Base-by-base conservation (phyloP, 371 early-diverging fungal species). In the Rhizomucor miehei region DNA sequence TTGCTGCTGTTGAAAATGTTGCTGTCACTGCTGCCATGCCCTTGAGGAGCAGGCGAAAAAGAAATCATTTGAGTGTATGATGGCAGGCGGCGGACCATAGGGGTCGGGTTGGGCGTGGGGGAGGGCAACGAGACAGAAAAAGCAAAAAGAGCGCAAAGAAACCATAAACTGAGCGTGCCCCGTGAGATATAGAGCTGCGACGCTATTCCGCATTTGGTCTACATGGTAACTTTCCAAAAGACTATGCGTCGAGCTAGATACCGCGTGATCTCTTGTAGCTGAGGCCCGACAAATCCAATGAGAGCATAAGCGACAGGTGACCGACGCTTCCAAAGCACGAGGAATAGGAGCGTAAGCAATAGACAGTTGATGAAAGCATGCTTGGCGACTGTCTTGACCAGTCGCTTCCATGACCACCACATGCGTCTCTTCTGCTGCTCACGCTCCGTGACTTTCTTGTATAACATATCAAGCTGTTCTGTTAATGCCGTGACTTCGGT, bases 401-500 rank as follows among this genome's bases (percentile, higher is more conserved):
- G 11, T 19, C 64, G 48, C 36, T 45, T 17, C 46, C 58, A 49
- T 13, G 65, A 57, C 74, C 69, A 69, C 19, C 52, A 39, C 47
- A 45, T 37, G 16, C 56, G 53, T 17, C 50, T 55, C 16, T 64
- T 55, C n/a, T 51, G 52, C 20, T 64, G 56, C 41, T 75, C 66
- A n/a, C 54, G 53, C 21, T 52, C 52, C 14, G 57, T 51, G 29
- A 75, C 57, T 10, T 53, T 51, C 20, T 50, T 44, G 41, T 70
- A 49, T 11, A 77, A 23, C 21, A 63, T 50, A 38, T 77, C 77
- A n/a, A 80, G 59, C 48, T 75, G 71, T 44, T 80, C 77, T 6
- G 76, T 65, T 23, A 80, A 47, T 5, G 71, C 77, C 2, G 76
- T 62, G 1, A 80, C 71, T 40, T 80, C 74, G 0, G 81, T 77